Conservation (phyloP, 2,329 filamentous ascomycete species). For the Lanzia echinophila region DNA sequence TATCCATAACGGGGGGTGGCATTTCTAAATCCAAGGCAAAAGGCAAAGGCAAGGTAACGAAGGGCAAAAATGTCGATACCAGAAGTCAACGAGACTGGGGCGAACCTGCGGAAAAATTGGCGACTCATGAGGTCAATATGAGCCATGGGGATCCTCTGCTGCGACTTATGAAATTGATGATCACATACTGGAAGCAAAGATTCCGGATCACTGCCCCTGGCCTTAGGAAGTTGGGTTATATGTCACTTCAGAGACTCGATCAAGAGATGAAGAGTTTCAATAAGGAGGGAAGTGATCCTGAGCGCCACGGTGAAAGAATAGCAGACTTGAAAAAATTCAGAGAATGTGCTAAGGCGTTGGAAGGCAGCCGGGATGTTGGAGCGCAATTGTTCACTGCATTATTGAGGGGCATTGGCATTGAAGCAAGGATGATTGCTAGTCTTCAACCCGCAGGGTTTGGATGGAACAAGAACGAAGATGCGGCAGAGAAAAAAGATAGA, state of each 20-base stretch:
- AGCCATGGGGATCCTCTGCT: constrained; percentile 78
- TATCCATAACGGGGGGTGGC: constrained; percentile 40
- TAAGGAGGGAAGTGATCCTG: constrained; percentile 52
- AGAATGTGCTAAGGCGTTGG: constrained; percentile 57
- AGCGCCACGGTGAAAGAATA: constrained; percentile 71
- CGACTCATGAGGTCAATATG: constrained; percentile 66
- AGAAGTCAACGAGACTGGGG: constrained; percentile 62
- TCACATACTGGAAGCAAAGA: constrained; percentile 80
- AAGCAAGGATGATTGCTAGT: constrained; percentile 76
- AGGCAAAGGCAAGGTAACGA: constrained; percentile 31
- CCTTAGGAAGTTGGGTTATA: constrained; percentile 84
- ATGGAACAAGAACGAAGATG: constrained; percentile 82
- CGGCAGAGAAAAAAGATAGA: constrained; percentile 39
- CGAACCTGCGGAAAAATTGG: constrained; percentile 58
- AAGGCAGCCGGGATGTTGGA: constrained; percentile 81
- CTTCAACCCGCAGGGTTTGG: constrained; percentile 84
- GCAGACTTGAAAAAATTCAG: constrained; percentile 61
- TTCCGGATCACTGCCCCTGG: constrained; percentile 74
- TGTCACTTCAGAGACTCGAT: constrained; percentile 67
- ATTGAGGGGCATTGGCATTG: constrained; percentile 70
- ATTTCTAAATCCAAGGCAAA: constrained; percentile 31
- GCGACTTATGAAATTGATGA: constrained; percentile 66
- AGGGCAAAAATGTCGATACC: constrained; percentile 32
- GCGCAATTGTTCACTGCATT: constrained; percentile 86
- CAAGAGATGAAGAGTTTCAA: constrained; percentile 66